Percentiles rank a stretch among this genome's conserved stretches.
phyloP scores from a whole-genome alignment of 371 early-diverging fungal genomes.

The Circinella minor region DNA sequence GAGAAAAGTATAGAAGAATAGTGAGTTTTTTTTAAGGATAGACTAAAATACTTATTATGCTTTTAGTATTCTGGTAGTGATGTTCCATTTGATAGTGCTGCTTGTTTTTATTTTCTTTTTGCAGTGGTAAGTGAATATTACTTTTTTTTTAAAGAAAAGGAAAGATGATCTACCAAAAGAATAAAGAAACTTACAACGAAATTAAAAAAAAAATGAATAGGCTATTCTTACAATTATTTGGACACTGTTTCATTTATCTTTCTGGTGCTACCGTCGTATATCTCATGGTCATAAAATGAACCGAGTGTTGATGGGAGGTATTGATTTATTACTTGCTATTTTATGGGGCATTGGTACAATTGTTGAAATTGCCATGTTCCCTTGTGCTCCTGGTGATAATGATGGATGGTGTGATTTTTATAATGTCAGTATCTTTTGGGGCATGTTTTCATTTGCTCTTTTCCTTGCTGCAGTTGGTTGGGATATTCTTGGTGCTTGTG shows the following conservation, averaged over 20 bases:
- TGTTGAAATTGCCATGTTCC: slow-evolving; percentile 57
- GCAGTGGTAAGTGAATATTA: slow-evolving; percentile 39
- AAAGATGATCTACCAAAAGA: background rate
- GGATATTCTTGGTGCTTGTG: slow-evolving; percentile 57
- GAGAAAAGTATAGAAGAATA: background rate
- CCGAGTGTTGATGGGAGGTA: slow-evolving; percentile 47
- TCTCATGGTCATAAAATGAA: slow-evolving; percentile 49
- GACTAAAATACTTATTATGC: background rate
- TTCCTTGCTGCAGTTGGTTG: slow-evolving; percentile 52
- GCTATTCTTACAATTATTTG: slow-evolving; percentile 55
- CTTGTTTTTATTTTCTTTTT: slow-evolving; percentile 50
- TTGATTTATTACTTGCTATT: slow-evolving; percentile 55
- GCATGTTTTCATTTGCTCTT: slow-evolving; percentile 49
- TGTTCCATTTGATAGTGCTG: slow-evolving; percentile 42
- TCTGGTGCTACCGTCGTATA: slow-evolving; percentile 52
- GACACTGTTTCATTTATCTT: slow-evolving; percentile 47
- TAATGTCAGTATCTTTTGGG: slow-evolving; percentile 62
- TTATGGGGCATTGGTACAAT: slow-evolving; percentile 63
- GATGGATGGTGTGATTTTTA: slow-evolving; percentile 62
- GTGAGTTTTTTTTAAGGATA: too few relatives aligned
- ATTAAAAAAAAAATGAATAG: slow-evolving; percentile 14
- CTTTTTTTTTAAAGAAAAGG: background rate
- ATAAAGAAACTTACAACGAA: slow-evolving; percentile 10
- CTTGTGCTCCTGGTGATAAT: slow-evolving; percentile 50
- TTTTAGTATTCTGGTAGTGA: slow-evolving; percentile 36